Percentiles rank a stretch among this genome's conserved stretches.
Conservation (phyloP, 163 green algal genomes). For the Scenedesmus sp. region DNA sequence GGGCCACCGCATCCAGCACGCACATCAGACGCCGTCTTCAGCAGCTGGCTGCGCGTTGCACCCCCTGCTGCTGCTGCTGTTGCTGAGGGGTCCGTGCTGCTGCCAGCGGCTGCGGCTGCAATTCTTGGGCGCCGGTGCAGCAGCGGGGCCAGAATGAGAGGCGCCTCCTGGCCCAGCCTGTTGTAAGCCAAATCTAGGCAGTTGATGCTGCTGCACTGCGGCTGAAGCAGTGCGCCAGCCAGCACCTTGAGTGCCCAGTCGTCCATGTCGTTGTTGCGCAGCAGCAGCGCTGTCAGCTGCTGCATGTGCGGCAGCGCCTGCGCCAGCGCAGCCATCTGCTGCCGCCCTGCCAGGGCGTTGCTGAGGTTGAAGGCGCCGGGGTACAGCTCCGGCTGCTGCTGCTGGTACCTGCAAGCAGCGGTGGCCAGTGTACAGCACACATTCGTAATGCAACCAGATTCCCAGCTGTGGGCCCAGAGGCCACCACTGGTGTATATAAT, state of each 20-base stretch:
- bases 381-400: constrained; percentile 12
- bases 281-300: constrained; percentile 35
- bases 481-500: too few species aligned
- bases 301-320: constrained; percentile 43
- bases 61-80: neutral
- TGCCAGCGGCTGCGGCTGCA: too few species aligned
- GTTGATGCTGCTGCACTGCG: neutral
- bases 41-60: neutral
- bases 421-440: neutral
- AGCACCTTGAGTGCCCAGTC: constrained; percentile 33
- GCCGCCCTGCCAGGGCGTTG: constrained; percentile 22
- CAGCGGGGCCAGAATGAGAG: constrained; percentile 28
- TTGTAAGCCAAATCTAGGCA: constrained; percentile 49
- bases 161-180: neutral
- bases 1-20: neutral
- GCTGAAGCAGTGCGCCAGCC: constrained; percentile 27
- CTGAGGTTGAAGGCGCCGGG: constrained; percentile 34
- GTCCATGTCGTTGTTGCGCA: constrained; percentile 50
- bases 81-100: neutral
- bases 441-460: too few species aligned
- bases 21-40: neutral
- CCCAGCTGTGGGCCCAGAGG: too few species aligned
- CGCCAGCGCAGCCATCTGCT: constrained; percentile 49
- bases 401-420: constrained; percentile 41
- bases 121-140: constrained; percentile 2